Percentiles rank a stretch among this genome's conserved stretches.
phyloP scores from a whole-genome alignment of 345 rosid species.

The Gossypium longicalyx region DNA sequence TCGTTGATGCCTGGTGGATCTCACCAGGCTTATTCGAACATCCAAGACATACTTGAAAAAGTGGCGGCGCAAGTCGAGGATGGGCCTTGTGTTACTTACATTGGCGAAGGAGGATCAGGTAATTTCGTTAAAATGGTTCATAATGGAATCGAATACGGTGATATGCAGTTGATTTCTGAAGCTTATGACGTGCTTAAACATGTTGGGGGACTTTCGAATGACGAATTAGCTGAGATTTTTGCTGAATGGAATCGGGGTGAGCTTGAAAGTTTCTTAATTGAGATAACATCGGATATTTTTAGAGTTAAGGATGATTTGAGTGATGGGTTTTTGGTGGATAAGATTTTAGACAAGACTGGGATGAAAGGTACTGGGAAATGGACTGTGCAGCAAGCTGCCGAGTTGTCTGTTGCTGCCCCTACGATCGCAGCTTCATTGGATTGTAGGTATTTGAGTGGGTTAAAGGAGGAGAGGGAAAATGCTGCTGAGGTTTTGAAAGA shows the following conservation, averaged over 20 bases:
- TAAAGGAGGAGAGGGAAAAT: conserved; percentile 81
- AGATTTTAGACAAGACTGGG: conserved; percentile 94
- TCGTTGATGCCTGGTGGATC: conserved; percentile 98
- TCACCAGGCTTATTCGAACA: conserved; percentile 60
- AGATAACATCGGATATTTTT: conserved; percentile 83
- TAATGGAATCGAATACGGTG: conserved; percentile 98
- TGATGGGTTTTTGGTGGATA: conserved; percentile 78
- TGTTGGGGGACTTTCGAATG: conserved; percentile 68
- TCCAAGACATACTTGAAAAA: conserved; percentile 59
- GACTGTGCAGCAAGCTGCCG: conserved; percentile 98
- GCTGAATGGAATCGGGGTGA: conserved; percentile 79
- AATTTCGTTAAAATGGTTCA: conserved; percentile 98
- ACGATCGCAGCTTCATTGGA: conserved; percentile 93
- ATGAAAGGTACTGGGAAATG: conserved; percentile 99
- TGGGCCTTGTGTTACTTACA: conserved; percentile 94
- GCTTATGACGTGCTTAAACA: conserved; percentile 93
- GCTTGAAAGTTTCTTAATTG: conserved; percentile 85
- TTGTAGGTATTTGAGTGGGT: conserved; percentile 83
- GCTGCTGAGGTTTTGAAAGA: conserved; percentile 57
- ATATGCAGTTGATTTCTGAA: conserved; percentile 91
- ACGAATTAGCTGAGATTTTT: conserved; percentile 69
- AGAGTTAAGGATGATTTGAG: conserved; percentile 67
- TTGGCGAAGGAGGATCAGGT: conserved; percentile 96
- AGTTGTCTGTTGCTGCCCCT: conserved; percentile 96
- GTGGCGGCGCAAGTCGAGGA: conserved; percentile 97